Conservation (phyloP, 345 rosid species). For the Microthlaspi erraticum region DNA sequence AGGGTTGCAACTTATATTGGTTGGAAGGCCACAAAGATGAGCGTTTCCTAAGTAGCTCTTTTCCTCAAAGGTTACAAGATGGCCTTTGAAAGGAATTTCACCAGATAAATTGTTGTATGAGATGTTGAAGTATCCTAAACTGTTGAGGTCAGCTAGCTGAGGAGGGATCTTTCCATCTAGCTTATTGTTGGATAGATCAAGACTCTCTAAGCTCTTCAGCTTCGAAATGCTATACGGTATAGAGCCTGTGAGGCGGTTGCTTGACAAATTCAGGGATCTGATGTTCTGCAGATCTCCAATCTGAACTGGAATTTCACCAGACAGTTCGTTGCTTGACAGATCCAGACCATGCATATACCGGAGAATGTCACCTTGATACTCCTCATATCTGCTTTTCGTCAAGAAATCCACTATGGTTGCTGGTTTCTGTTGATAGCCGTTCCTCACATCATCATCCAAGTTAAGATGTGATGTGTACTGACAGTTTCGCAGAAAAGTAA, state of each 20-base stretch:
- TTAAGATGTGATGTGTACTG: conserved; percentile 8
- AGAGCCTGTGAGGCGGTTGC: conserved; percentile 56
- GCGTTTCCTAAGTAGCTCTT: conserved; percentile 20
- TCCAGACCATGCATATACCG: conserved; percentile 52
- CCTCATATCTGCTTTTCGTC: conserved; percentile 31
- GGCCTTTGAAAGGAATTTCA: conserved; percentile 56
- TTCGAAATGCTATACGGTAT: conserved; percentile 61
- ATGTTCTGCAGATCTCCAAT: conserved; percentile 54
- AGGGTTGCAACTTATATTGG: conserved; percentile 21
- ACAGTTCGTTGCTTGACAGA: conserved; percentile 59
- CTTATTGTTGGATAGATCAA: conserved; percentile 64
- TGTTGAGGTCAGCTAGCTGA: conserved; percentile 48
- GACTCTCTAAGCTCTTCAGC: conserved; percentile 48
- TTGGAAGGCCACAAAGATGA: conserved; percentile 29
- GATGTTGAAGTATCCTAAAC: conserved; percentile 59
- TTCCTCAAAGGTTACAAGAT: conserved; percentile 17
- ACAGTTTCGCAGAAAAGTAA: conserved; percentile 2
- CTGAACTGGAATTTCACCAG: conserved; percentile 61
- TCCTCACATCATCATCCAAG: neutral
- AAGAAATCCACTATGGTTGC: conserved; percentile 24
- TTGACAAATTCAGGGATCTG: conserved; percentile 52
- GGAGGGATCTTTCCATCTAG: conserved; percentile 65
- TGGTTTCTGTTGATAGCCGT: neutral
- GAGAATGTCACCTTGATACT: conserved; percentile 41
- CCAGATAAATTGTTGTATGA: conserved; percentile 70